A percentile compares a stretch with the other conserved stretches of the same genome.
These are phyloP conservation scores for Anisogramma anomala DNA, from an alignment of 2,329 filamentous ascomycete species.

Conservation along the genomic window DNA sequence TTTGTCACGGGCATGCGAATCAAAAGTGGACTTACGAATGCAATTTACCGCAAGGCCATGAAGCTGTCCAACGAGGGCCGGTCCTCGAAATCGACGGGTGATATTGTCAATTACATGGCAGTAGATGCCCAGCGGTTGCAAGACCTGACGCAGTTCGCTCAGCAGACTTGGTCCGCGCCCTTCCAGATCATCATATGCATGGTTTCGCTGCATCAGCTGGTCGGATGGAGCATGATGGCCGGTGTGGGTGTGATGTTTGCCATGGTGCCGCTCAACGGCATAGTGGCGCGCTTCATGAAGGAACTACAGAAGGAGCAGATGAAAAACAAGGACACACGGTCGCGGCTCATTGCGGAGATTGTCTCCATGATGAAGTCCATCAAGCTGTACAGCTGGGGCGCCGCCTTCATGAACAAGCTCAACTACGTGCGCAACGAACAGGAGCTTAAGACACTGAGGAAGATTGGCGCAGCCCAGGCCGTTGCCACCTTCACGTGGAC, in stretches of 20 bases:
- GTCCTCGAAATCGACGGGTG: conserved; percentile 78
- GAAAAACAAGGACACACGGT: conserved; percentile 96
- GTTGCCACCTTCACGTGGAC: conserved; percentile 98
- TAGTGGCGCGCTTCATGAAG: conserved; percentile 89
- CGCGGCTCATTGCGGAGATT: conserved; percentile 90
- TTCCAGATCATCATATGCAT: conserved; percentile 96
- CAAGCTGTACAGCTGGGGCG: conserved; percentile 96
- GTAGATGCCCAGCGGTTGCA: conserved; percentile 93
- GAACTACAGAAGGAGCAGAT: conserved; percentile 90
- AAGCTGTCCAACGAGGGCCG: conserved; percentile 88
- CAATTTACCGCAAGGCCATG: conserved; percentile 87
- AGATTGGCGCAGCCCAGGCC: conserved; percentile 88
- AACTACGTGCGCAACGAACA: conserved; percentile 93
- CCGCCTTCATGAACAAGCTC: conserved; percentile 93
- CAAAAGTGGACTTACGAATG: conserved; percentile 77
- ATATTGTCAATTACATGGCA: conserved; percentile 99
- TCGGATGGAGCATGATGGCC: conserved; percentile 90
- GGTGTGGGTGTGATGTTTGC: conserved; percentile 90
- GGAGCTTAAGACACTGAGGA: conserved; percentile 88
- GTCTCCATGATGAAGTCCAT: conserved; percentile 99
- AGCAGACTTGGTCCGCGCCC: conserved; percentile 91
- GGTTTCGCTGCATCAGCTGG: conserved; percentile 87
- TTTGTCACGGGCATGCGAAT: conserved; percentile 97
- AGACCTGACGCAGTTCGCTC: conserved; percentile 88
- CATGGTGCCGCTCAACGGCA: conserved; percentile 92